A percentile compares a stretch with the other conserved stretches of the same genome.
Conservation (phyloP, 257 asterid genomes). For the Solanum pinnatisectum region DNA sequence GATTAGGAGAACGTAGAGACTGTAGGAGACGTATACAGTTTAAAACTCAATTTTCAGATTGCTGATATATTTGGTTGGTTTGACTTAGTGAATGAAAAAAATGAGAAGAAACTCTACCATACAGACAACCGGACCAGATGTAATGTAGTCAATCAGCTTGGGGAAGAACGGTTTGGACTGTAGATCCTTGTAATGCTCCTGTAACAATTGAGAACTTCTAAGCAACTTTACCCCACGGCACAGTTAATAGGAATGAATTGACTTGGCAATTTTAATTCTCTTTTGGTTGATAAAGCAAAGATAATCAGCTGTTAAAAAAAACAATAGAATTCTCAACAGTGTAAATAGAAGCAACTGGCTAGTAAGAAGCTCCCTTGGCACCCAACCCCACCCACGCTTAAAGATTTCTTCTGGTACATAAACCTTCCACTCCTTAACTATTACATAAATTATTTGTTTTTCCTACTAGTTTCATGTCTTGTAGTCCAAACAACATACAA, state of each 20-base stretch:
- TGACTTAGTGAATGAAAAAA: background rate
- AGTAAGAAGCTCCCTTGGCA: background rate
- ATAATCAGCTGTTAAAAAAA: background rate
- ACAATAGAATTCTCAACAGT: background rate
- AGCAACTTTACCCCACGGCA: background rate
- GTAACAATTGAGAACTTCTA: background rate
- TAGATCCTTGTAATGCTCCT: constrained; percentile 91
- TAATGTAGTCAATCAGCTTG: constrained; percentile 65
- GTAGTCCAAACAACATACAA: background rate
- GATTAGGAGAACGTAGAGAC: background rate
- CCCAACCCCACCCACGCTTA: background rate
- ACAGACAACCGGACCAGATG: constrained; percentile 91
- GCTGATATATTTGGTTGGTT: background rate
- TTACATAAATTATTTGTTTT: background rate
- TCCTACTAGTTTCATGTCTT: background rate
- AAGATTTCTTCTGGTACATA: background rate
- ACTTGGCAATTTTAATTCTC: background rate
- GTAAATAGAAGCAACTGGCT: background rate
- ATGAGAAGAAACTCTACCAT: constrained; percentile 41
- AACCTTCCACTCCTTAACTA: background rate
- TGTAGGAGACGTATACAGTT: background rate
- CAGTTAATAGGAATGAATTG: background rate
- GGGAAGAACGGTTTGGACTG: constrained; percentile 85
- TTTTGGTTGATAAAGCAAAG: background rate
- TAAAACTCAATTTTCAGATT: background rate